Evolutionary conservation across 2,329 filamentous ascomycete genomes (phyloP), one percentile per base, ranked within the genome.

Genomic region (Talaromyces sp.): DNA sequence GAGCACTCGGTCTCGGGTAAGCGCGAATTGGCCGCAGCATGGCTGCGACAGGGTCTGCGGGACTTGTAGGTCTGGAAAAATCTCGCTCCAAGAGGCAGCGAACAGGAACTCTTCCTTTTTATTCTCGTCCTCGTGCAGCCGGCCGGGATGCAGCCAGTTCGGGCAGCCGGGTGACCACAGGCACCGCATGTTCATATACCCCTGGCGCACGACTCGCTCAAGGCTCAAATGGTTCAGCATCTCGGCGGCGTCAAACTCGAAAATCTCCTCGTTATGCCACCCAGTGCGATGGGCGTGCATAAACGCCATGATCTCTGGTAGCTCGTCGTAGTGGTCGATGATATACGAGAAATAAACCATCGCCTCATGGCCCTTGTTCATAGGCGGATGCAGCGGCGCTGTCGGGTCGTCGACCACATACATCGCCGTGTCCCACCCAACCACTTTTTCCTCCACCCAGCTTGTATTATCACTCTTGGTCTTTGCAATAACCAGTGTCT

Each of bases 1-100:
- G 10, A 75, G 80, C 58, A 88, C 84, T 3, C 84, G 79, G 49
- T 86, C 83, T 2, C 81, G 74, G 7, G 82, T 84, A 3, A 88
- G 72, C 9, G 85, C 86, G 67, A 88, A 88, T 65, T 88, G 86
- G 2, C 83, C 84, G 68, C 86, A 88, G 70, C 85, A 88, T 3
- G 85, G 82, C 65, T 87, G 84, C 1, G 84, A 80, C 0, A 88
- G 77, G 0, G 85, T 80, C 17, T 73, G 65, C 2, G 79, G 80
- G 13, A 81, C 72, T 2, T 74, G 71, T 39, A 75, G 73, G 44
- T 73, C 69, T 3, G 79, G 79, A 63, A 82, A 81, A 10, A 82
- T 67, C 67, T 82, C 77, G 1, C 71, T 72, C 80, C 80, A 82
- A 0, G 78, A 73, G n/a, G 72, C 68, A 1, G 78, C 78, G 19